Conservation (phyloP, 2,329 filamentous ascomycete genomes). For the Nigrograna mackinnonii region DNA sequence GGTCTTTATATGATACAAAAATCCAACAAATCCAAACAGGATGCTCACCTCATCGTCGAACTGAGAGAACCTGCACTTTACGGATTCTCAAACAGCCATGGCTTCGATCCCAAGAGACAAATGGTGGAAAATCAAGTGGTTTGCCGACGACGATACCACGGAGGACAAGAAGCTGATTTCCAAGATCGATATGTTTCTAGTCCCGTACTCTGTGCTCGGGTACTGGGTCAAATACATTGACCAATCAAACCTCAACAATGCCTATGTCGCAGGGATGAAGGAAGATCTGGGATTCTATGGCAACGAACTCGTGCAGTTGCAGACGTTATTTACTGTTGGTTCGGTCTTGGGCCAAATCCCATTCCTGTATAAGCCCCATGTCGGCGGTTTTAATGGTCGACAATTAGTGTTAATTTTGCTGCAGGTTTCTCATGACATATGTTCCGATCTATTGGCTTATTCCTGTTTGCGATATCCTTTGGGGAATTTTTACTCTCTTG, state of each 20-base stretch:
- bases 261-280: background rate
- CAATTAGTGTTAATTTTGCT: too few species aligned
- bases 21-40: too few species aligned
- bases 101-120: background rate
- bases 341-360: constrained; percentile 57
- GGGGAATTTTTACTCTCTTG: constrained; percentile 61
- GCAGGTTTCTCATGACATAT: constrained; percentile 50
- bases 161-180: background rate
- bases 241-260: background rate
- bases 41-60: too few species aligned
- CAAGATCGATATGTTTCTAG: background rate
- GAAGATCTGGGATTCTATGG: background rate
- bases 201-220: background rate
- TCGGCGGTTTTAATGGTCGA: too few species aligned
- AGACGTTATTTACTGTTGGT: constrained; percentile 51
- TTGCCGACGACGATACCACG: background rate
- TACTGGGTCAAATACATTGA: constrained; percentile 2
- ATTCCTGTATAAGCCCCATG: too few species aligned
- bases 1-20: too few species aligned
- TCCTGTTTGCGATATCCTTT: constrained; percentile 56
- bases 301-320: background rate
- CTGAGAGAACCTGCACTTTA: too few species aligned
- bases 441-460: constrained; percentile 54
- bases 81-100: too few species aligned
- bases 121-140: background rate